phyloP scores from a whole-genome alignment of 352 stramenopile genomes.

The Globisporangium okanoganense region DNA sequence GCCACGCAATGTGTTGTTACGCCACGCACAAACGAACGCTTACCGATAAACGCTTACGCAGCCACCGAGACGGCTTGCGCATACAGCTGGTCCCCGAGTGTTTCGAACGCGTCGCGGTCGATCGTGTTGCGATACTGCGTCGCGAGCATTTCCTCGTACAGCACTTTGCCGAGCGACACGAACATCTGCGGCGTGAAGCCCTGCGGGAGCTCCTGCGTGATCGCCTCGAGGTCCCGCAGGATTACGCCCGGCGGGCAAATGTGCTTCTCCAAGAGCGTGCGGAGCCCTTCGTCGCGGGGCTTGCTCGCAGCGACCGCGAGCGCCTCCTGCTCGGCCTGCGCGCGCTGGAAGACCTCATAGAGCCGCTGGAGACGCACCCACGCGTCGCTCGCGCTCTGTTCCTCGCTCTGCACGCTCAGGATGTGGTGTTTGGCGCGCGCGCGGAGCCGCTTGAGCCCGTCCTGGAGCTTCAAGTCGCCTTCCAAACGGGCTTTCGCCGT shows the following conservation, averaged over 20 bases:
- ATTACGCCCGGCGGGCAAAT: constrained; percentile 34
- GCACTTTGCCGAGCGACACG: constrained; percentile 49
- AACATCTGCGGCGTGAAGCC: constrained; percentile 78
- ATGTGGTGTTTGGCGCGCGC: constrained; percentile 23
- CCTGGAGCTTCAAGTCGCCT: constrained; percentile 8
- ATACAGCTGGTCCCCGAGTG: constrained; percentile 51
- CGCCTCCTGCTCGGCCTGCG: constrained; percentile 26
- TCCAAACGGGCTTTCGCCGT: constrained; percentile 15
- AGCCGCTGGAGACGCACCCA: constrained; percentile 56
- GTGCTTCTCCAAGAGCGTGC: constrained; percentile 37
- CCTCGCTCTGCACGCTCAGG: constrained; percentile 33
- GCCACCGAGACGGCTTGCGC: constrained; percentile 48
- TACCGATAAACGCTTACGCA: constrained; percentile 20
- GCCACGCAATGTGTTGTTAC: not conserved
- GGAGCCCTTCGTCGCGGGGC: constrained; percentile 40
- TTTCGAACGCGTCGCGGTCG: constrained; percentile 42
- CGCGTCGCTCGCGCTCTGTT: constrained; percentile 43
- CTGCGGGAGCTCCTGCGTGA: constrained; percentile 47
- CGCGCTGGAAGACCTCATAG: constrained; percentile 54
- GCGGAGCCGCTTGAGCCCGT: constrained; percentile 9
- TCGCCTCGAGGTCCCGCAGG: constrained; percentile 47
- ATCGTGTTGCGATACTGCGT: constrained; percentile 41
- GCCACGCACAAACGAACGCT: not conserved
- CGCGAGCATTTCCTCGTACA: constrained; percentile 66
- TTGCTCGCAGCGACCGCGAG: constrained; percentile 16